Evolutionary conservation across 2,329 filamentous ascomycete genomes (phyloP).

Genomic region (Esteya vermicola): DNA sequence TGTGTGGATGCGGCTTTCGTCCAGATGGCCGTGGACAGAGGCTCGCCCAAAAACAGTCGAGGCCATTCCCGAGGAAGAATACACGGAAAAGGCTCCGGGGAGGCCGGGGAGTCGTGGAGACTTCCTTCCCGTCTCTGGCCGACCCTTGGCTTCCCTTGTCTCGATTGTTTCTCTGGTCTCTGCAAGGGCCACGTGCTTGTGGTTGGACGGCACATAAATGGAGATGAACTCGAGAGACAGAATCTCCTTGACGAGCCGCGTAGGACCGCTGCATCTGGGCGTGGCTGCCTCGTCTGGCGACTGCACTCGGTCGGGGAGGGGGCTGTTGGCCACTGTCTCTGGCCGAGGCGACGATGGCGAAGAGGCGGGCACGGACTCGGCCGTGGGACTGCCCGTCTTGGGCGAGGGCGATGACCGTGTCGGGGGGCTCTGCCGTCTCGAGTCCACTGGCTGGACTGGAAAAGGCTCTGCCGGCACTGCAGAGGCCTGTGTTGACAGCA

Average conservation of each 20-base stretch:
- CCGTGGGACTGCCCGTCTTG: no score
- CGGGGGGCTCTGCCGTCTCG: no score
- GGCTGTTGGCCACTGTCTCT: background rate
- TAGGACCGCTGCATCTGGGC: slow-evolving; percentile 36
- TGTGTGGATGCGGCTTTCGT: slow-evolving; percentile 5
- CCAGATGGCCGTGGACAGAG: slow-evolving; percentile 6
- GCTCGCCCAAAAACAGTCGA: slow-evolving; percentile 1
- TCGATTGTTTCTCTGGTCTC: slow-evolving; percentile 1
- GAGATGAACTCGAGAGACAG: slow-evolving; percentile 35
- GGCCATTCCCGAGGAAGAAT: slow-evolving; percentile 13
- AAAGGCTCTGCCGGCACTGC: no score
- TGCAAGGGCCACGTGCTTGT: slow-evolving; percentile 26
- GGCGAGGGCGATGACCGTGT: no score
- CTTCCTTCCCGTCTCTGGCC: slow-evolving; percentile 16
- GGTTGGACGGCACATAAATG: slow-evolving; percentile 37
- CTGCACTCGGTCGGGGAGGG: background rate
- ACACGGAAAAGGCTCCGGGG: slow-evolving; percentile 47
- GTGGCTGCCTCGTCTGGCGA: slow-evolving; percentile 28
- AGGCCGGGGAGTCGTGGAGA: slow-evolving; percentile 34
- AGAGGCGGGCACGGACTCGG: background rate
- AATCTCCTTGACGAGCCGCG: slow-evolving; percentile 41
- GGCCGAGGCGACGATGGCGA: background rate
- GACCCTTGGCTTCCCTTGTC: no score
- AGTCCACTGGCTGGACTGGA: background rate
- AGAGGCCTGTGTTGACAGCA: no score